These are phyloP conservation scores for Cyclotella atomus DNA, from an alignment of 108 stramenopile species.

Conservation along the genomic window DNA sequence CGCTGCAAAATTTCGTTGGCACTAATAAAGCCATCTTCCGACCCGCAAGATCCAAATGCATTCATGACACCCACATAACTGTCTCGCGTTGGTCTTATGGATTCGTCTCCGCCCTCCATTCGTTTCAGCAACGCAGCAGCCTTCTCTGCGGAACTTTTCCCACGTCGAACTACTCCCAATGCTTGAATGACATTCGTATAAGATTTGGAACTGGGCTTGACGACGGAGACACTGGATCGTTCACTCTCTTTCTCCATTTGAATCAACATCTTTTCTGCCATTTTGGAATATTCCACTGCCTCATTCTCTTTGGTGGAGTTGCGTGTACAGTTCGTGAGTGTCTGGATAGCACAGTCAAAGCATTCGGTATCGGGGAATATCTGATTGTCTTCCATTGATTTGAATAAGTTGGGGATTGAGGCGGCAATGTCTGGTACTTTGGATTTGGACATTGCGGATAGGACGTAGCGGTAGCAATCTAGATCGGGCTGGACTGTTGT, in stretches of 20 bases:
- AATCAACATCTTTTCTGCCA: slow-evolving; percentile 56
- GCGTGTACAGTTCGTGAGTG: slow-evolving; percentile 62
- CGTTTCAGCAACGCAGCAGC: slow-evolving; percentile 37
- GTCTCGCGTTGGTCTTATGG: slow-evolving; percentile 46
- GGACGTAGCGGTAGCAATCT: slow-evolving; percentile 64
- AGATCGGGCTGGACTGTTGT: slow-evolving; percentile 58
- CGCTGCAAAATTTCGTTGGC: slow-evolving; percentile 49
- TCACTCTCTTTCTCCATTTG: slow-evolving; percentile 70
- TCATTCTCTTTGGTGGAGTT: slow-evolving; percentile 33
- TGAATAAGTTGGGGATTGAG: slow-evolving; percentile 55
- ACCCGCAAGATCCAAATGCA: slow-evolving; percentile 33
- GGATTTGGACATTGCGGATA: slow-evolving; percentile 52
- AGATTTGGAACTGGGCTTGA: slow-evolving; percentile 54
- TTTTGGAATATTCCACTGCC: slow-evolving; percentile 47
- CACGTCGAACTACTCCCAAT: slow-evolving; percentile 49
- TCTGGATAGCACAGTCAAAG: slow-evolving; percentile 72
- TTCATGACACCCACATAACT: slow-evolving; percentile 51
- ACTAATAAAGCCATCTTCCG: slow-evolving; percentile 21
- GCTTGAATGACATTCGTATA: slow-evolving; percentile 83
- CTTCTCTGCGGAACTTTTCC: slow-evolving; percentile 32
- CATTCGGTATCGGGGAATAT: slow-evolving; percentile 72
- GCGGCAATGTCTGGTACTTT: slow-evolving; percentile 42
- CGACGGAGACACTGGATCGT: slow-evolving; percentile 55
- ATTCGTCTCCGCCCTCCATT: slow-evolving; percentile 48
- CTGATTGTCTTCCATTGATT: slow-evolving; percentile 65